Conservation (phyloP, 176 grass and related monocot genomes). For the Cenchrus fungigraminus region DNA sequence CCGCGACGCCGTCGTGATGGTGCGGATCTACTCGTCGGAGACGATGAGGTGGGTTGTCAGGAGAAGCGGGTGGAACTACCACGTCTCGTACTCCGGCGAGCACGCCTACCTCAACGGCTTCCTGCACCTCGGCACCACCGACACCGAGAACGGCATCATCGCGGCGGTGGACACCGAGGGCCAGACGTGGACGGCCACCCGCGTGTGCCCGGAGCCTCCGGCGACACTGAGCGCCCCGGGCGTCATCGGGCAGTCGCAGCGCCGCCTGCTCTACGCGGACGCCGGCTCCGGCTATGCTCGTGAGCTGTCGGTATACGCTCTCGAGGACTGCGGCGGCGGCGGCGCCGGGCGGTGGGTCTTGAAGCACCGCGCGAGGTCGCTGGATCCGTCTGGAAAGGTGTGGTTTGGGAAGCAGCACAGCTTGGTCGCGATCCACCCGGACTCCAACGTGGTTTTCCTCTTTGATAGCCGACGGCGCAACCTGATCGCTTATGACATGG, state of each 20-base stretch:
- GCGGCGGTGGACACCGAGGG: background rate
- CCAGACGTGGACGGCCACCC: background rate
- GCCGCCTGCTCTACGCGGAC: constrained; percentile 1
- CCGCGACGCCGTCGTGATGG: background rate
- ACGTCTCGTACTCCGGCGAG: background rate
- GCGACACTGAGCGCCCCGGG: background rate
- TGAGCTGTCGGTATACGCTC: background rate
- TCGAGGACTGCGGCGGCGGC: background rate
- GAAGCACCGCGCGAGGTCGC: background rate
- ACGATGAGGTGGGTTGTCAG: background rate
- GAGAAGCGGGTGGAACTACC: background rate
- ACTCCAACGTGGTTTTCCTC: background rate
- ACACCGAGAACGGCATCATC: background rate
- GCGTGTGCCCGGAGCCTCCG: background rate
- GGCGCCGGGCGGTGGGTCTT: background rate
- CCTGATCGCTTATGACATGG: background rate
- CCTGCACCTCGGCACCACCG: background rate
- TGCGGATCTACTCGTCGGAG: constrained; percentile 1
- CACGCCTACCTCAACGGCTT: background rate
- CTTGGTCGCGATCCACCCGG: background rate
- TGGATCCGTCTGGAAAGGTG: background rate
- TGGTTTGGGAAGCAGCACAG: no score
- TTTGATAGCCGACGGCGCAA: background rate
- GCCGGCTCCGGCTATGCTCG: no score
- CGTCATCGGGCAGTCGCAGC: background rate